Evolutionary conservation across 306 rosid species (phyloP).

Genomic region (Styphnolobium japonicum): DNA sequence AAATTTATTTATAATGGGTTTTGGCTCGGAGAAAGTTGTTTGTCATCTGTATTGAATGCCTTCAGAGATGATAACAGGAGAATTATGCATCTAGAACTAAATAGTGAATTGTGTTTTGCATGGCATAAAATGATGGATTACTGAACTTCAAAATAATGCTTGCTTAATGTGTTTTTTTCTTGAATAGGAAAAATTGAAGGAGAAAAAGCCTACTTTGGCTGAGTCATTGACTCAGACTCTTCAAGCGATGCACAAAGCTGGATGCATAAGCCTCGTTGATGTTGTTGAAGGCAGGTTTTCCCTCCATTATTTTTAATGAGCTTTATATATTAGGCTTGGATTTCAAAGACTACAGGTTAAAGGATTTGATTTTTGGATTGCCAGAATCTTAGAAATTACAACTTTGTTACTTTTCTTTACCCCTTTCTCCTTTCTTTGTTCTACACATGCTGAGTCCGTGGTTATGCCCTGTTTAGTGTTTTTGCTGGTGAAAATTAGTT

Average conservation of each 20-base stretch:
- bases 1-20: neutral
- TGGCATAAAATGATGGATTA: neutral
- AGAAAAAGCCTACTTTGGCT: constrained; percentile 76
- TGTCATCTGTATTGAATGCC: neutral
- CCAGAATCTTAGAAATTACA: neutral
- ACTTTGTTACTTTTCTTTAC: neutral
- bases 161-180: constrained; percentile 25
- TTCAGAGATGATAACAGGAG: constrained; percentile 10
- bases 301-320: neutral
- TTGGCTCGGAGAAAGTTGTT: neutral
- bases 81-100: neutral
- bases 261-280: constrained; percentile 78
- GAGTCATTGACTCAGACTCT: constrained; percentile 87
- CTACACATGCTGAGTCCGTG: neutral
- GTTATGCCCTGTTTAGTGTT: neutral
- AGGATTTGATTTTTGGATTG: neutral
- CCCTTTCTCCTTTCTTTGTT: neutral
- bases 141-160: constrained; percentile 3
- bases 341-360: constrained; percentile 10
- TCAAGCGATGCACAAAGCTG: constrained; percentile 90
- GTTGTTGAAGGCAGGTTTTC: constrained; percentile 79
- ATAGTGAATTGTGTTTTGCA: neutral
- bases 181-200: constrained; percentile 91
- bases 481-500: neutral
- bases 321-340: neutral